phyloP scores from a whole-genome alignment of 192 early-diverging fungal species.

The Pilaira anomala region DNA sequence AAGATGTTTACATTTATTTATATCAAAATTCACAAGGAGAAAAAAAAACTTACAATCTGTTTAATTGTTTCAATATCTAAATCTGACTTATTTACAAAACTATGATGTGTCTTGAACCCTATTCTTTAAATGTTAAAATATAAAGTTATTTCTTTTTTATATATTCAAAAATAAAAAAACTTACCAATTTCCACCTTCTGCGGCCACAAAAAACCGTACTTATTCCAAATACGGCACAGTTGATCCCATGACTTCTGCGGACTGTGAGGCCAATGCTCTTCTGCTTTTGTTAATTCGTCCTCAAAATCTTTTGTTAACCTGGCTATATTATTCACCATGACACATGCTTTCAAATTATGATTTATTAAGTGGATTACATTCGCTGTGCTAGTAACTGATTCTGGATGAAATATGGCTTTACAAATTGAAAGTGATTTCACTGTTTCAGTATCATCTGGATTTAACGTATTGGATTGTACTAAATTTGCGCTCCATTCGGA shows the following conservation, averaged over 20 bases:
- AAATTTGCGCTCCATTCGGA: not conserved
- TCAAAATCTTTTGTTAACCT: too few relatives aligned
- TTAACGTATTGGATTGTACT: not conserved
- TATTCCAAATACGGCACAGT: not conserved
- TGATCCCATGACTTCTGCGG: not conserved
- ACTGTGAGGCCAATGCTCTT: too few relatives aligned
- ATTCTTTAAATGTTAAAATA: not conserved
- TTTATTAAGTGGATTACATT: too few relatives aligned
- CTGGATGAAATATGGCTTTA: not conserved
- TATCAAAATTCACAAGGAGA: too few relatives aligned
- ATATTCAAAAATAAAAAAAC: too few relatives aligned
- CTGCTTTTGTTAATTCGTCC: too few relatives aligned
- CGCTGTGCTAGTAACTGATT: too few relatives aligned
- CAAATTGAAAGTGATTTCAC: not conserved
- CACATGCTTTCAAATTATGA: too few relatives aligned
- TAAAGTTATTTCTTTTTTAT: not conserved
- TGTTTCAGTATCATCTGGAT: not conserved
- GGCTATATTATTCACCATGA: too few relatives aligned
- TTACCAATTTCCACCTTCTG: not conserved
- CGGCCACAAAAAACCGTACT: not conserved
- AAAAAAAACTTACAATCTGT: not conserved
- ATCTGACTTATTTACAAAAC: not conserved
- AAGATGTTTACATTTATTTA: not conserved
- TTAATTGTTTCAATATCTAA: not conserved
- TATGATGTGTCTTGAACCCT: not conserved